A percentile compares a stretch with the other conserved stretches of the same genome.
Evolutionary conservation across 805 yeast species (phyloP).

Genomic region (Nakazawaea siamensis): DNA sequence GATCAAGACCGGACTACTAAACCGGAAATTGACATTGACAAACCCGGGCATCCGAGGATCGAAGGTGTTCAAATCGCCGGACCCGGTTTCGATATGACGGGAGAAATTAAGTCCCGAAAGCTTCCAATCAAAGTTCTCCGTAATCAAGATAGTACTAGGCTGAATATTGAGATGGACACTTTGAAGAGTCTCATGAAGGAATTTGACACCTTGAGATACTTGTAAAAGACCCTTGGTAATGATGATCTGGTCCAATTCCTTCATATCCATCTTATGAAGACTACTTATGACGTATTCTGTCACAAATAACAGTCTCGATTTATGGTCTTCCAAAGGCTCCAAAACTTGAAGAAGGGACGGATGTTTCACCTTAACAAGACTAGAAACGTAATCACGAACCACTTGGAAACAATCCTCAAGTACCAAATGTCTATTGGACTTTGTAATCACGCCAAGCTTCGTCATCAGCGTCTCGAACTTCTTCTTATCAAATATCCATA

Average conservation of each 20-base stretch:
- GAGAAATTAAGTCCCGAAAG: constrained; percentile 63
- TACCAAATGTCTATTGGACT: constrained; percentile 38
- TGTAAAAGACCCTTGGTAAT: constrained; percentile 77
- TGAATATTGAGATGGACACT: constrained; percentile 70
- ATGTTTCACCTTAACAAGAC: constrained; percentile 76
- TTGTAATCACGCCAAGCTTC: constrained; percentile 40
- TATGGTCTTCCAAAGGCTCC: constrained; percentile 87
- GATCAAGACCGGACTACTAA: constrained; percentile 78
- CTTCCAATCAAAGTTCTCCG: constrained; percentile 91
- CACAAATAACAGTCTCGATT: constrained; percentile 69
- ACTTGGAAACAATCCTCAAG: constrained; percentile 59
- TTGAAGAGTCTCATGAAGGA: constrained; percentile 70
- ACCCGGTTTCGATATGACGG: constrained; percentile 34
- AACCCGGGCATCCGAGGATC: constrained; percentile 72
- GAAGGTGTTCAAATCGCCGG: constrained; percentile 61
- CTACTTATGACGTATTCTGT: constrained; percentile 60
- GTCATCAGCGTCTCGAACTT: constrained; percentile 51
- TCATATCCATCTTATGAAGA: constrained; percentile 23
- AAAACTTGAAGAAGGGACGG: constrained; percentile 78
- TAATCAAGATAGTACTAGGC: constrained; percentile 72
- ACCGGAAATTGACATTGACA: constrained; percentile 63
- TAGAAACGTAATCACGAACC: constrained; percentile 58
- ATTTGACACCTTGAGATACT: constrained; percentile 67
- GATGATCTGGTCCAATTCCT: constrained; percentile 59
- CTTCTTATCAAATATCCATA: constrained; percentile 80